Evolutionary conservation across 1,284 basidiomycete genomes (phyloP), one percentile per base, ranked within the genome.

Genomic region (Boletus semigastroideus): DNA sequence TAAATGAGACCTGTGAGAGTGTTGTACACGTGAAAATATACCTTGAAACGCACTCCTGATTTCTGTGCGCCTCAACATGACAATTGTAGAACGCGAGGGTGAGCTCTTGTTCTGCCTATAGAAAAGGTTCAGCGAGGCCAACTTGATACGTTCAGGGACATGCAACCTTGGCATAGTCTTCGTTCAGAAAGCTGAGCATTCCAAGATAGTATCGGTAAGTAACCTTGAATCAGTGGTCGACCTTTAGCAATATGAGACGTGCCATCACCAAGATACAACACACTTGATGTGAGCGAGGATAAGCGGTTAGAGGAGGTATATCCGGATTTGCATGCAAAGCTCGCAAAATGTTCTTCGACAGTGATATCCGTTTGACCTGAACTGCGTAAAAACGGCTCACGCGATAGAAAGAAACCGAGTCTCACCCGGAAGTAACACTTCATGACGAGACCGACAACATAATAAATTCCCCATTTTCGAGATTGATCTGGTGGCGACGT

Each of bases 401-500:
- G 40, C 13, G 41, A n/a, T 37, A 10, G 16, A 40, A 36, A 49
- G 46, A 30, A 48, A 8, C 20, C 8, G 31, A 33, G 17, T 74
- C 84, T 62, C 70, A 87, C 94, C 64, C 87, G 86, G 77, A 98
- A 98, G 73, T 99, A 99, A 46, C 87, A 92, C 68, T 98, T 97
- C 71, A 99, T 78, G 36, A 94, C 86, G 54, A 97, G 75, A 8
- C 89, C 90, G 1, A 95, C 94, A n/a, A 97, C 82, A 62, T 94
- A 92, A 72, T 98, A 99, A 0, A 94, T 84, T 3, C 95, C 96
- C 86, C 87, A 94, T 72, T 94, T 92, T 48, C 92, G 78, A n/a
- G 91, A 93, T 65, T 90, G 83, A 3, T 79, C 74, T 25, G 83
- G 76, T 51, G 86, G 80, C 49, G 86, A 89, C 49, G 72, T 78